These are phyloP conservation scores for Hemileccinum rubropunctum DNA, from an alignment of 768 basidiomycete species.

Conservation along the genomic window DNA sequence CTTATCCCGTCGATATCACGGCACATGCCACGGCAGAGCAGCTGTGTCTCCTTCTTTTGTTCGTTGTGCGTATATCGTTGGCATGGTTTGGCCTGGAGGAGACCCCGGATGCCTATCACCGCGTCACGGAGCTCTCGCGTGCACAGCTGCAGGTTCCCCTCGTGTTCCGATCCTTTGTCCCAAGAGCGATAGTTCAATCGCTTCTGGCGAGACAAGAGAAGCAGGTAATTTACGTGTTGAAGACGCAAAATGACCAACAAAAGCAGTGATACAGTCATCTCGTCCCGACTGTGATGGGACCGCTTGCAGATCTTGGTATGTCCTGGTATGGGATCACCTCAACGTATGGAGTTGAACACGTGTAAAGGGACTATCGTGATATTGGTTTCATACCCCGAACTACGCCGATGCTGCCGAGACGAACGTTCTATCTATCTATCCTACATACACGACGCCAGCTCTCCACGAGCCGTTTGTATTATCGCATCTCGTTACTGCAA, in stretches of 20 bases:
- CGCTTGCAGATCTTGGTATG: no score
- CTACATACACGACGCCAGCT: conserved; percentile 7
- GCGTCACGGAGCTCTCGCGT: conserved; percentile 25
- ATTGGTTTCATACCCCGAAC: conserved; percentile 2
- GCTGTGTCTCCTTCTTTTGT: conserved; percentile 6
- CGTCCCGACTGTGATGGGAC: not conserved
- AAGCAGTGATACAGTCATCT: not conserved
- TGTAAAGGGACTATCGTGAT: conserved; percentile 16
- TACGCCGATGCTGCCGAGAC: conserved; percentile 9
- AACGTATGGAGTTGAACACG: conserved; percentile 14
- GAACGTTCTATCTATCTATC: conserved; percentile 19
- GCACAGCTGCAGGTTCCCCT: conserved; percentile 22
- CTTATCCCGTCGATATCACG: conserved; percentile 11
- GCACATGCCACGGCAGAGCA: conserved; percentile 5
- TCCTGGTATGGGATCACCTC: conserved; percentile 13
- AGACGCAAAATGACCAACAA: not conserved
- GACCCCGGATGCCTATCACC: conserved; percentile 10
- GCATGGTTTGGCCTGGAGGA: not conserved
- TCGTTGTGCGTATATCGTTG: not conserved
- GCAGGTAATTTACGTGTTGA: conserved; percentile 19
- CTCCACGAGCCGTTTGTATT: conserved; percentile 1
- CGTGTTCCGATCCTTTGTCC: conserved; percentile 17
- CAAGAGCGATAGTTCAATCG: conserved; percentile 9
- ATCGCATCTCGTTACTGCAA: not conserved
- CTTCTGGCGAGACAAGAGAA: not conserved